These are phyloP conservation scores for Aspergillus sp. DNA, from an alignment of 2,329 filamentous ascomycete genomes.

Conservation along the genomic window DNA sequence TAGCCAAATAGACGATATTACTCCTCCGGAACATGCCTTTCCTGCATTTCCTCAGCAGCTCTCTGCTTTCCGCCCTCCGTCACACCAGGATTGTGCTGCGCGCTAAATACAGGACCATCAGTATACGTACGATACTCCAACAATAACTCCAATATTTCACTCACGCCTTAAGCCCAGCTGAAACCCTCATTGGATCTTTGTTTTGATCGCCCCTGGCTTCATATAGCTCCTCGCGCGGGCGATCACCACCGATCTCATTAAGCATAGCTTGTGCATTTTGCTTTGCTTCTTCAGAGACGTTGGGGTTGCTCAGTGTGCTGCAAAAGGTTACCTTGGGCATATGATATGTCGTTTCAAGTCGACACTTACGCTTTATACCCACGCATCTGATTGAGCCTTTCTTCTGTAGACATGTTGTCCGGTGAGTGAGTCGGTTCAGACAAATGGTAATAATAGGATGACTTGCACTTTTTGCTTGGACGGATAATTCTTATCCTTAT, in stretches of 20 bases:
- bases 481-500: no score
- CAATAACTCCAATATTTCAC: not conserved
- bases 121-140: not conserved
- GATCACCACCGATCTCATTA: constrained; percentile 9
- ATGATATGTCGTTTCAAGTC: no score
- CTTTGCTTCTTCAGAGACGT: constrained; percentile 13
- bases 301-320: constrained; percentile 14
- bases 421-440: no score
- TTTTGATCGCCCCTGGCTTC: constrained; percentile 3
- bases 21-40: constrained; percentile 1
- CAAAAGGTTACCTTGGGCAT: no score
- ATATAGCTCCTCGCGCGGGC: constrained; percentile 11
- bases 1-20: not conserved
- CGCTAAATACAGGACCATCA: not conserved
- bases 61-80: constrained; percentile 3
- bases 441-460: no score
- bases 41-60: constrained; percentile 2
- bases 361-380: no score
- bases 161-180: constrained; percentile 15
- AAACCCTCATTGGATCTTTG: constrained; percentile 12
- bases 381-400: no score
- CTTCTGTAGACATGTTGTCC: no score
- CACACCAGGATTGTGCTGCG: constrained; percentile 4
- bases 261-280: constrained; percentile 13
- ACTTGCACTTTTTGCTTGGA: no score